Conservation (phyloP, 148 eudicot genomes). For the Persicaria maculosa region DNA sequence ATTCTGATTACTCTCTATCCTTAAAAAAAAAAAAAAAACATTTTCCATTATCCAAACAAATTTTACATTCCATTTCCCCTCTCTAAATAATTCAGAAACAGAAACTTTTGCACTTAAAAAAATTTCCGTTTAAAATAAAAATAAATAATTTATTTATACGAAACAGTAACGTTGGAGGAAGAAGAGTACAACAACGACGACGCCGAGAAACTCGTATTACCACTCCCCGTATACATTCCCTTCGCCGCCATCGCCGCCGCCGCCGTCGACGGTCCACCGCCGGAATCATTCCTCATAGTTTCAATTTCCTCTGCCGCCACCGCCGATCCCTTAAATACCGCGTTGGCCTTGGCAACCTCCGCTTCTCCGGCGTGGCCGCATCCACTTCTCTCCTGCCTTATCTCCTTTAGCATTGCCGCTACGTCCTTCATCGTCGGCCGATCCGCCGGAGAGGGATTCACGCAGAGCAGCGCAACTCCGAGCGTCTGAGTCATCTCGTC, state of each 20-base stretch:
- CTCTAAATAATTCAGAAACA: slow-evolving; percentile 1
- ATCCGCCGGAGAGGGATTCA: slow-evolving; percentile 55
- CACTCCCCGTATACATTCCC: slow-evolving; percentile 28
- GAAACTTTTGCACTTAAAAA: neutral
- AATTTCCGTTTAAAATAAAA: neutral
- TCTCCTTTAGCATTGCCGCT: slow-evolving; percentile 69
- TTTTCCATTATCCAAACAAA: neutral
- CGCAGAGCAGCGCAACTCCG: slow-evolving; percentile 64
- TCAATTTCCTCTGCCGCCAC: slow-evolving; percentile 16
- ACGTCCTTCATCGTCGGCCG: slow-evolving; percentile 81
- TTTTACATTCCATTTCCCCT: slow-evolving; percentile 4
- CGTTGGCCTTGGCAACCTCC: slow-evolving; percentile 23
- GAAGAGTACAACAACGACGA: slow-evolving; percentile 53
- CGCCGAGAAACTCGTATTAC: slow-evolving; percentile 57
- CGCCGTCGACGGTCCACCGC: slow-evolving; percentile 41
- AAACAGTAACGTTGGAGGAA: slow-evolving; percentile 29
- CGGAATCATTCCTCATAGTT: slow-evolving; percentile 15
- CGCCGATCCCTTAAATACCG: slow-evolving; percentile 26
- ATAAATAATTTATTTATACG: slow-evolving; percentile 12
- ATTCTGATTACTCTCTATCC: neutral
- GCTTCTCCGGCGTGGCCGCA: neutral
- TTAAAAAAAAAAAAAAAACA: neutral
- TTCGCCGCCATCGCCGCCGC: slow-evolving; percentile 23
- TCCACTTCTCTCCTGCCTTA: slow-evolving; percentile 39
- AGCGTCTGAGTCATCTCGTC: slow-evolving; percentile 67